Base-by-base conservation (phyloP, 345 rosid species). In the Hypericum androsaemum region DNA sequence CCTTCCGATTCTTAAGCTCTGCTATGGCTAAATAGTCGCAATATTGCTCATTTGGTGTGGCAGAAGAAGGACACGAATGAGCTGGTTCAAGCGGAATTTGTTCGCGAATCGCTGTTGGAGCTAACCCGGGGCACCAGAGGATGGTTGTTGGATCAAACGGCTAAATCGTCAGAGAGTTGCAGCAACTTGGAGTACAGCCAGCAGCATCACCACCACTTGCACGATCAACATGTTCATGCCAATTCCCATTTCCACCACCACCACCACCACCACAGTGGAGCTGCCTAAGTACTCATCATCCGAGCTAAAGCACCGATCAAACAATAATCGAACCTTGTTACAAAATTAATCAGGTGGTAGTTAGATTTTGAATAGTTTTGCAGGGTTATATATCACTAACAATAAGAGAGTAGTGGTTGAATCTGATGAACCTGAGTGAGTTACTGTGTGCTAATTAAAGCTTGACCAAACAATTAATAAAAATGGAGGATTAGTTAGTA, bases 81-180 rank as follows among this genome's bases (percentile, higher is more conserved):
- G 60, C 69, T 80, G 81, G 69, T 84, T 48, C 87, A 84, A 64
- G 89, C 94, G 41, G 92, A 87, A 53, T 77, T 76, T 47, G 81
- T 84, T 12, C 80, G 84, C 76, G 85, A 87, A 28, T 84, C 86
- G 0, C 68, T 90, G 75, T 76, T 87, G 5, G 92, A 84, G 73
- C 68, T 90, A 59, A 80, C 87, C 0, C 42, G 84, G 63, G 76
- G 84, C 61, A 71, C 76, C 6, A 58, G 78, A 0, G 74, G 69
- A 57, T 75, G 55, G 36, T 79, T 86, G 36, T 79, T 86, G 90
- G 64, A 72, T 13, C 80, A 74, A 64, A 73, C 71, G 57, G 68
- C 39, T 37, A 71, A 70, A 35, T 57, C 83, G 0, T 54, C 72
- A 1, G 83, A 79, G 64, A 59, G 16, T 53, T 65, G 53, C 16